Evolutionary conservation across 495 filamentous ascomycete genomes (phyloP), one percentile per base, ranked within the genome.

Genomic region (Amniculicola lignicola): DNA sequence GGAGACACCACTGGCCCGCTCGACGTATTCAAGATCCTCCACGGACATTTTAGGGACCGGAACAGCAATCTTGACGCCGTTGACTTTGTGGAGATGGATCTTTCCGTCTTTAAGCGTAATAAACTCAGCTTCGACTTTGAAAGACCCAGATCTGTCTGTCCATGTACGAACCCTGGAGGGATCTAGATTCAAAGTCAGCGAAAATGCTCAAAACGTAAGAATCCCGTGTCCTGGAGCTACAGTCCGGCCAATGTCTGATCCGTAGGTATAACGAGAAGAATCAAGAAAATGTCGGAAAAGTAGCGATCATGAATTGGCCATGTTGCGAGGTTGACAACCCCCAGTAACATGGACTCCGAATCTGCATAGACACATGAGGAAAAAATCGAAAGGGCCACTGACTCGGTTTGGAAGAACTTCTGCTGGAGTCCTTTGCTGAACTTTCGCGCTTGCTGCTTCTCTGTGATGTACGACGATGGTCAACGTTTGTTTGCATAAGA

Each of bases 21-120:
- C 93, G 25, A 97, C 91, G 57, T 93, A 96, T 72, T 96, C 91
- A 21, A 99, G 73, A 70, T 99, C 93, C 63, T 90, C 87, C 36
- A 90, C 75, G 1, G 92, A 89, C 93, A 99, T 99, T 70, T 97
- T 97, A 9, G 82, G 71, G 31, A 96, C 81, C 21, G 93, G 92
- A 3, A 99, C 93, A 6, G 93, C 93, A 70, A 99, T 99, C 70
- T 96, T 96, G 42, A 99, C 89, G 10, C 93, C 93, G 66, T 99
- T 99, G 68, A 85, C 76, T 75, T 99, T 99, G 74, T 99, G 93
- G 4, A 99, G 77, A 70, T 97, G 93, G 57, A 99, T 93, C 74
- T 99, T 97, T 39, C 90, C 89, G 68, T 97, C 93, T 67, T 82
- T 86, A 19, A 96, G 75, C 15, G 91, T 94, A 54, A 97, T 83